Conservation (phyloP, 495 filamentous ascomycete genomes). For the Annulohypoxylon bovei region DNA sequence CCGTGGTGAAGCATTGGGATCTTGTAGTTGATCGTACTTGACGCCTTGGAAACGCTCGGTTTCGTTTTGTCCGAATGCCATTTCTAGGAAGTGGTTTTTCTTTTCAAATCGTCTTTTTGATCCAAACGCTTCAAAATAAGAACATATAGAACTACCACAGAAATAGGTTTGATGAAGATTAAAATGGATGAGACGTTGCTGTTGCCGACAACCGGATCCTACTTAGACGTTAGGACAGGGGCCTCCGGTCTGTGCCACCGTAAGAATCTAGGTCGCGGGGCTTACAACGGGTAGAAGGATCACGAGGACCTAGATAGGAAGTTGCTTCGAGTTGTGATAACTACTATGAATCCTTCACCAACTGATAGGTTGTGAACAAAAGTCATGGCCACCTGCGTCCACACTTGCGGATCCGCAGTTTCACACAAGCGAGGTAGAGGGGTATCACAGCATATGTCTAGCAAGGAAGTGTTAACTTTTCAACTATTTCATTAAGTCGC, state of each 20-base stretch:
- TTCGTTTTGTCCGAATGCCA: not conserved
- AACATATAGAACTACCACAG: not conserved
- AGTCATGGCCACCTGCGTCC: not conserved
- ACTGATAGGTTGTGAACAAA: not conserved
- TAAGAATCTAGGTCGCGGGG: not conserved
- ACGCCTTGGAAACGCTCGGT: conserved; percentile 13
- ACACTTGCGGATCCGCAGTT: not conserved
- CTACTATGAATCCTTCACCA: conserved; percentile 3
- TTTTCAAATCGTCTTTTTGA: not conserved
- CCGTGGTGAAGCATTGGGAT: not conserved
- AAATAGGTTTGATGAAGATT: not conserved
- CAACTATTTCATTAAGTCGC: not conserved
- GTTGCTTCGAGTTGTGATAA: not conserved
- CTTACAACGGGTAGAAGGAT: not conserved
- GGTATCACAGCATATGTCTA: not conserved
- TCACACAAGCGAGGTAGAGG: not conserved
- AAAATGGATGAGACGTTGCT: conserved; percentile 9
- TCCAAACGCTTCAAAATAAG: not conserved
- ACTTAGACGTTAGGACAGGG: not conserved
- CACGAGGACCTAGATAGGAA: not conserved
- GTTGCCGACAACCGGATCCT: not conserved
- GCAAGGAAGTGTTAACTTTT: not conserved
- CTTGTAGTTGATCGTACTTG: conserved; percentile 12
- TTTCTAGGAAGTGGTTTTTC: not conserved
- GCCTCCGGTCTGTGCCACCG: not conserved